These are phyloP conservation scores for Wickerhamomyces chaumierensis DNA, from an alignment of 805 yeast species.

Conservation along the genomic window DNA sequence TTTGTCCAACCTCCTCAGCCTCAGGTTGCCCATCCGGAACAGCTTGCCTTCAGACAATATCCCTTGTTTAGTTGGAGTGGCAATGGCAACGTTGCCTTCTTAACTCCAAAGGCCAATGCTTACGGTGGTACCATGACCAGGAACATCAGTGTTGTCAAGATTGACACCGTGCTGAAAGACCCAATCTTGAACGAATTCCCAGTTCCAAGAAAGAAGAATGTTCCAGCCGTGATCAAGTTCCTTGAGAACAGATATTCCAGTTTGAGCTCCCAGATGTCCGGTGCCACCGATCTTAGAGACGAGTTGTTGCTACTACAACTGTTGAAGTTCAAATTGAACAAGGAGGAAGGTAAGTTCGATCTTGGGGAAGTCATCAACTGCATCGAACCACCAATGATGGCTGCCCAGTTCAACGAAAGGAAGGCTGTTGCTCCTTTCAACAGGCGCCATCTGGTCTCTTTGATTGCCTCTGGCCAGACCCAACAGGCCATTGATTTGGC, in stretches of 20 bases:
- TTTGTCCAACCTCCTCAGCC: conserved; percentile 11
- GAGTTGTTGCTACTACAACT: conserved; percentile 49
- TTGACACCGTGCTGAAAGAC: conserved; percentile 24
- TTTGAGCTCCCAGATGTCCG: conserved; percentile 2
- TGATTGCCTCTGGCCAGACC: conserved; percentile 56
- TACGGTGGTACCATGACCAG: conserved; percentile 22
- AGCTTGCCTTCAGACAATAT: conserved; percentile 50
- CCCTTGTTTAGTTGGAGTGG: conserved; percentile 65
- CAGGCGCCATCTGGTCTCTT: conserved; percentile 35
- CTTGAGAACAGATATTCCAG: conserved; percentile 13
- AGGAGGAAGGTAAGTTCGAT: conserved; percentile 8
- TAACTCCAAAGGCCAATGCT: conserved; percentile 21
- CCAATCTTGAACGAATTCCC: conserved; percentile 23
- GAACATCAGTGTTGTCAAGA: conserved; percentile 26
- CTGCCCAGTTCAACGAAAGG: conserved; percentile 1
- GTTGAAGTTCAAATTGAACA: conserved; percentile 14
- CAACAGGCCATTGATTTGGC: conserved; percentile 56
- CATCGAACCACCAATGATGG: conserved; percentile 6
- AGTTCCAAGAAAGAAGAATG: conserved; percentile 19
- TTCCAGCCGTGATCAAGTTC: conserved; percentile 16
- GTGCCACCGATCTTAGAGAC: conserved; percentile 55
- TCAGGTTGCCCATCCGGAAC: conserved; percentile 40
- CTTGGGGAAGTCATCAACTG: conserved; percentile 11
- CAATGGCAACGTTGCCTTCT: conserved; percentile 31
- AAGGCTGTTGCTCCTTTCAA: conserved; percentile 10